Evolutionary conservation across 805 yeast genomes (phyloP).

Genomic region (Yamadazyma laniorum): DNA sequence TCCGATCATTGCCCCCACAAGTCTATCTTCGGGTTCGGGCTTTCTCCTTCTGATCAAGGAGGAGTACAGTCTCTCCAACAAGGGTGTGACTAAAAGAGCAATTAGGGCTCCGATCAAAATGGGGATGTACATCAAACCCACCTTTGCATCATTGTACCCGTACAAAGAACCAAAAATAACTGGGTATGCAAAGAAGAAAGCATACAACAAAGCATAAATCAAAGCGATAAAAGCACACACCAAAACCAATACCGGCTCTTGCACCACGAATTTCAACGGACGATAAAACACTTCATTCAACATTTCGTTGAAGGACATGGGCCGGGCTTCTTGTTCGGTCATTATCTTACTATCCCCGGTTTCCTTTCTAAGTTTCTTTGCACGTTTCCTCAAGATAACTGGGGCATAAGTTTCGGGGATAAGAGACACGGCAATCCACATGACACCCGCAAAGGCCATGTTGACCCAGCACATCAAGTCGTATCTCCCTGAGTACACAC

Average conservation of each 20-base stretch:
- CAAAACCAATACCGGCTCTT: constrained; percentile 83
- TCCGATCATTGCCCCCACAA: constrained; percentile 79
- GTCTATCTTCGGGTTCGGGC: constrained; percentile 78
- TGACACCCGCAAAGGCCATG: constrained; percentile 85
- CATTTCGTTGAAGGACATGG: constrained; percentile 66
- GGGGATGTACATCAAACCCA: constrained; percentile 88
- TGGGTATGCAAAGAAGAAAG: constrained; percentile 94
- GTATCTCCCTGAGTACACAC: constrained; percentile 63
- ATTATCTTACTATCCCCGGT: constrained; percentile 81
- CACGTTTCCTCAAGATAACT: constrained; percentile 66
- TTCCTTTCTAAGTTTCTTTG: constrained; percentile 65
- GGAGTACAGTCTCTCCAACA: constrained; percentile 62
- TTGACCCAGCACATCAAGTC: constrained; percentile 86
- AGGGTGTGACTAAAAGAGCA: constrained; percentile 74
- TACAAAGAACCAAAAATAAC: constrained; percentile 78
- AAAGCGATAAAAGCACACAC: constrained; percentile 85
- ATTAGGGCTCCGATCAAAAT: constrained; percentile 81
- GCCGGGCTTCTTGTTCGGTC: constrained; percentile 90
- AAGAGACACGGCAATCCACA: constrained; percentile 62
- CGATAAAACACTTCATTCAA: constrained; percentile 69
- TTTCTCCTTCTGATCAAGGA: constrained; percentile 49
- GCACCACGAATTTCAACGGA: constrained; percentile 71
- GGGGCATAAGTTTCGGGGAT: constrained; percentile 95
- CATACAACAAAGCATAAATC: constrained; percentile 86
- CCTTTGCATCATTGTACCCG: constrained; percentile 70